A percentile compares a stretch with the other conserved stretches of the same genome.
Evolutionary conservation across 352 stramenopile genomes (phyloP).

Genomic region (Phytopythium mirpurense): DNA sequence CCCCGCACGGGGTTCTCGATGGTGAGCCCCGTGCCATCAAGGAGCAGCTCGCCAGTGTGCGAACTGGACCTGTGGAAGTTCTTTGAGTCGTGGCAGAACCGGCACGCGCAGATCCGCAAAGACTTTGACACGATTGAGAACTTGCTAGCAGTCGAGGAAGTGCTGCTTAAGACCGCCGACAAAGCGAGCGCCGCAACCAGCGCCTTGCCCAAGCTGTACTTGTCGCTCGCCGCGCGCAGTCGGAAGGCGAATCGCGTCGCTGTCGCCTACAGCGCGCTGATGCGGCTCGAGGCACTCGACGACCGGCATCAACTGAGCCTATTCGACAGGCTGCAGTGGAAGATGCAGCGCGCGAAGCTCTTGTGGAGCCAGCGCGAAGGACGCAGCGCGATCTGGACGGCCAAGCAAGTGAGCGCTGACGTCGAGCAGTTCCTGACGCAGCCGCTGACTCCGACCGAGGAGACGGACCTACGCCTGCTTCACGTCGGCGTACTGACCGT

Average conservation of each 20-base stretch:
- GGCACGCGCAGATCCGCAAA: slow-evolving; percentile 32
- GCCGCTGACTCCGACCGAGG: slow-evolving; percentile 8
- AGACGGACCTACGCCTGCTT: slow-evolving; percentile 37
- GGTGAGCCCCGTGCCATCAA: background rate
- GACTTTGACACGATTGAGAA: slow-evolving; percentile 56
- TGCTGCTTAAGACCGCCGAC: slow-evolving; percentile 40
- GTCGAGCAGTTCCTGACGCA: slow-evolving; percentile 24
- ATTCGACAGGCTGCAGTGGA: slow-evolving; percentile 51
- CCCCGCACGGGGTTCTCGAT: slow-evolving; percentile 11
- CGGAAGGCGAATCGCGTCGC: slow-evolving; percentile 61
- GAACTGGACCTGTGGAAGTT: slow-evolving; percentile 6
- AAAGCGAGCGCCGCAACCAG: slow-evolving; percentile 11
- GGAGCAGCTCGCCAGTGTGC: background rate
- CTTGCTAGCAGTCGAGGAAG: slow-evolving; percentile 58
- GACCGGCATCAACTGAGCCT: slow-evolving; percentile 21
- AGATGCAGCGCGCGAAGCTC: slow-evolving; percentile 74
- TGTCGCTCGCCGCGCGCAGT: slow-evolving; percentile 49
- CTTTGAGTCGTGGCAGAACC: slow-evolving; percentile 38
- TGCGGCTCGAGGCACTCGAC: slow-evolving; percentile 56
- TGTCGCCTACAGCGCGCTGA: slow-evolving; percentile 58
- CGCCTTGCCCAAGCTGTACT: slow-evolving; percentile 43
- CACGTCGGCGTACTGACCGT: slow-evolving; percentile 61
- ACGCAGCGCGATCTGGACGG: slow-evolving; percentile 68
- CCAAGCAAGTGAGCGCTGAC: slow-evolving; percentile 48
- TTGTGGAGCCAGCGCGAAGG: slow-evolving; percentile 72